Evolutionary conservation across 352 stramenopile species (phyloP).

Genomic region (Phytophthora sp.): DNA sequence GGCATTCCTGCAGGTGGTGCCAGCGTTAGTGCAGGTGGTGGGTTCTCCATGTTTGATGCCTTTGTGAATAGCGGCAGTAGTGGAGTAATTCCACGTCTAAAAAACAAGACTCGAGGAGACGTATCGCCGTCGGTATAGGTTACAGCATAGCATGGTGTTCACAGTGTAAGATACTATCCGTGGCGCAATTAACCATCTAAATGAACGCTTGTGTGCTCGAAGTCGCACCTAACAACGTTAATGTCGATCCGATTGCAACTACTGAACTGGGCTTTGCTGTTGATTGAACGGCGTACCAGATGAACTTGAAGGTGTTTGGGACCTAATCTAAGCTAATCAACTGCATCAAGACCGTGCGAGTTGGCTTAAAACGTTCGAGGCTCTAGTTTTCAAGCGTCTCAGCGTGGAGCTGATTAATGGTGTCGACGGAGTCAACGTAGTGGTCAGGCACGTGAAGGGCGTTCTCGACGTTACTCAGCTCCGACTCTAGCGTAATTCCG

Average conservation of each 20-base stretch:
- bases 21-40: constrained; percentile 8
- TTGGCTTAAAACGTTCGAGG: too few species aligned
- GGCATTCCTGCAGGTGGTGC: constrained; percentile 31
- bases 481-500: constrained; percentile 65
- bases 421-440: constrained; percentile 75
- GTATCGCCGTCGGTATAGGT: constrained; percentile 33
- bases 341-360: background rate
- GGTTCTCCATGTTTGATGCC: constrained; percentile 71
- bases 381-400: constrained; percentile 45
- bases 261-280: constrained; percentile 8
- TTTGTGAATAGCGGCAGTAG: constrained; percentile 65
- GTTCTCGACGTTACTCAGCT: constrained; percentile 61
- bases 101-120: constrained; percentile 32
- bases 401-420: constrained; percentile 70
- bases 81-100: constrained; percentile 57
- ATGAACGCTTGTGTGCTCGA: background rate
- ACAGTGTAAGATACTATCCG: constrained; percentile 37
- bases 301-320: too few species aligned
- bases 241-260: constrained; percentile 15
- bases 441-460: constrained; percentile 63
- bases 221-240: background rate
- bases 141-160: constrained; percentile 15
- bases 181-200: constrained; percentile 4
- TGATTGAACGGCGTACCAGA: too few species aligned
- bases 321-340: background rate